Conservation (phyloP, 2,329 filamentous ascomycete genomes). For the Sphaerulina musiva region DNA sequence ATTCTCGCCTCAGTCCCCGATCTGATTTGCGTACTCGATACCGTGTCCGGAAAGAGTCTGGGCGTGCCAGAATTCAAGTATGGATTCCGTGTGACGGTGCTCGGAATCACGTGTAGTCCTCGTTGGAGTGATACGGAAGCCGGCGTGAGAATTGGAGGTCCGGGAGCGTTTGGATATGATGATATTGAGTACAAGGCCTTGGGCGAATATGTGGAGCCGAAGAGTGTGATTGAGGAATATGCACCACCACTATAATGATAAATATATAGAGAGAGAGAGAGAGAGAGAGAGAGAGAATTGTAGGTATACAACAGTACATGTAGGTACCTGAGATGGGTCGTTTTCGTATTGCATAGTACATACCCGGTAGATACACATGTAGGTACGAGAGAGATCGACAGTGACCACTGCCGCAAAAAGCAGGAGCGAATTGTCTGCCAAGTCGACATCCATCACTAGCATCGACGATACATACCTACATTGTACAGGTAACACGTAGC, state of each 20-base stretch:
- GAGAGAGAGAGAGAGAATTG: no score
- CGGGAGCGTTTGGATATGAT: slow-evolving; percentile 46
- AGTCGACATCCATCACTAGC: no score
- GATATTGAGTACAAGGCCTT: slow-evolving; percentile 46
- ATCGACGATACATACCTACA: no score
- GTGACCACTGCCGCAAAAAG: no score
- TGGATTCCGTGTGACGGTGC: slow-evolving; percentile 46
- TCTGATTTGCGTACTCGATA: slow-evolving; percentile 46
- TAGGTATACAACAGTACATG: no score
- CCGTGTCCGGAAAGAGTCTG: slow-evolving; percentile 44
- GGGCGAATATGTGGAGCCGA: slow-evolving; percentile 48
- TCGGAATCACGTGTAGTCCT: slow-evolving; percentile 51
- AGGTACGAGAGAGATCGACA: no score
- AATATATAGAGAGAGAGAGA: background rate
- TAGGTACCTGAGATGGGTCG: no score
- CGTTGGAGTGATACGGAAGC: slow-evolving; percentile 47
- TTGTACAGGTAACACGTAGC: no score
- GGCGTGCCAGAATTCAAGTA: slow-evolving; percentile 52
- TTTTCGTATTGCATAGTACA: no score
- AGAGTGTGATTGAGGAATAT: slow-evolving; percentile 50
- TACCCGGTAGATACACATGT: no score
- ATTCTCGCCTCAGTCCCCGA: slow-evolving; percentile 47
- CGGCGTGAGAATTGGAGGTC: slow-evolving; percentile 48
- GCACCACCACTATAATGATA: background rate
- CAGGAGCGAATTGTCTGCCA: no score